phyloP scores from a whole-genome alignment of 2,329 filamentous ascomycete genomes.

The Sclerotinia spermophila region DNA sequence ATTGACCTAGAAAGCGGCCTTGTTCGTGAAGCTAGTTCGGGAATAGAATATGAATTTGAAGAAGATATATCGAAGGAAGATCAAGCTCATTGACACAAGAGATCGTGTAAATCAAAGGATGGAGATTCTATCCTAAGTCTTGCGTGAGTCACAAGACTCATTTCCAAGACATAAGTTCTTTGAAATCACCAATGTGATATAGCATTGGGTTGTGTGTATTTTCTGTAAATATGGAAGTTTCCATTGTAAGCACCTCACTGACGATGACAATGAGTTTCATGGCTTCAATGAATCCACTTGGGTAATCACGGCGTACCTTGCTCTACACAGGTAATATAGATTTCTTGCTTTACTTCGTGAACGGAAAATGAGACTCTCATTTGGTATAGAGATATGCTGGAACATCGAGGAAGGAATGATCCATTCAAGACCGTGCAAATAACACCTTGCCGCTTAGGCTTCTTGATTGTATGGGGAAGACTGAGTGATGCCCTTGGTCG shows the following conservation, averaged over 20 bases:
- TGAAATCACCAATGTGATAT: background rate
- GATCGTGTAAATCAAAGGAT: conserved; percentile 10
- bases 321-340: background rate
- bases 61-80: background rate
- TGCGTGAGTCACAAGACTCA: background rate
- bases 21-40: background rate
- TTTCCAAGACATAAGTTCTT: background rate
- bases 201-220: background rate
- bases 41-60: background rate
- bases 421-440: background rate
- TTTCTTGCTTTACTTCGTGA: background rate
- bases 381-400: no score
- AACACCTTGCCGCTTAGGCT: background rate
- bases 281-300: background rate
- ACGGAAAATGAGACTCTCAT: no score
- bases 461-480: background rate
- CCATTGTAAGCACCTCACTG: background rate
- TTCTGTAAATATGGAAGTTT: background rate
- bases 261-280: background rate
- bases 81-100: background rate
- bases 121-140: background rate
- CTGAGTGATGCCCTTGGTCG: background rate
- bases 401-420: background rate
- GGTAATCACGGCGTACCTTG: background rate
- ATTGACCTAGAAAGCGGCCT: background rate